phyloP scores from a whole-genome alignment of 352 stramenopile genomes.

The Peronosclerospora sorghi region DNA sequence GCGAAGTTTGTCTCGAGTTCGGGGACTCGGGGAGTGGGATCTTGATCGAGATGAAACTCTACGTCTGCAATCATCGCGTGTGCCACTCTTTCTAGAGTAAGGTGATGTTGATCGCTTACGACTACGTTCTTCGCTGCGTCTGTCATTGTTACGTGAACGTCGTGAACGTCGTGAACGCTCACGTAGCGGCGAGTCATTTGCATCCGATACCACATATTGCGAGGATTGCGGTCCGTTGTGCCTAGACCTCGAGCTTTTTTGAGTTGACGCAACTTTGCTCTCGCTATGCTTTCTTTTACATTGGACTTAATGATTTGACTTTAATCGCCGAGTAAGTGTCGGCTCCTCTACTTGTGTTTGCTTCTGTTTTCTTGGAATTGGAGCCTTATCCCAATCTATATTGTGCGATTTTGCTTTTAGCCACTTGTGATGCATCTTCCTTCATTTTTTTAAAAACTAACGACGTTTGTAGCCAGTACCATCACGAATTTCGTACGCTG shows the following conservation, averaged over 20 bases:
- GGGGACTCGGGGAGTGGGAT: constrained; percentile 20
- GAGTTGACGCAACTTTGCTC: constrained; percentile 7
- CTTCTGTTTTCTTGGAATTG: constrained; percentile 40
- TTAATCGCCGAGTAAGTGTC: neutral
- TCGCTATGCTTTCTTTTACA: constrained; percentile 8
- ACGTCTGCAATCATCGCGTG: constrained; percentile 12
- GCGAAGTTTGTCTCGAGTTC: constrained; percentile 7
- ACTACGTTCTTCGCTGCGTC: constrained; percentile 11
- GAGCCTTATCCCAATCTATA: constrained; percentile 34
- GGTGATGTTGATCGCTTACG: constrained; percentile 12
- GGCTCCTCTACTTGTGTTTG: constrained; percentile 5
- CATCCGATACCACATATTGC: constrained; percentile 6
- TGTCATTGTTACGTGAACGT: constrained; percentile 11
- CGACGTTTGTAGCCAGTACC: constrained; percentile 36
- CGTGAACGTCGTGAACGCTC: no score
- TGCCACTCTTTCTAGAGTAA: constrained; percentile 5
- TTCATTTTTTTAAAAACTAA: constrained; percentile 39
- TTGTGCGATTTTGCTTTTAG: constrained; percentile 26
- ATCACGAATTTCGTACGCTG: constrained; percentile 18
- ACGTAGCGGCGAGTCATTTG: constrained; percentile 11
- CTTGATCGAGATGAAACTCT: constrained; percentile 23
- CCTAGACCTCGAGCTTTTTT: constrained; percentile 15
- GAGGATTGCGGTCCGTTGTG: constrained; percentile 26
- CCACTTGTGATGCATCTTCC: constrained; percentile 27
- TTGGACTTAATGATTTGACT: neutral